Base-by-base conservation (phyloP, 495 filamentous ascomycete genomes). In the Daldinia caldariorum region DNA sequence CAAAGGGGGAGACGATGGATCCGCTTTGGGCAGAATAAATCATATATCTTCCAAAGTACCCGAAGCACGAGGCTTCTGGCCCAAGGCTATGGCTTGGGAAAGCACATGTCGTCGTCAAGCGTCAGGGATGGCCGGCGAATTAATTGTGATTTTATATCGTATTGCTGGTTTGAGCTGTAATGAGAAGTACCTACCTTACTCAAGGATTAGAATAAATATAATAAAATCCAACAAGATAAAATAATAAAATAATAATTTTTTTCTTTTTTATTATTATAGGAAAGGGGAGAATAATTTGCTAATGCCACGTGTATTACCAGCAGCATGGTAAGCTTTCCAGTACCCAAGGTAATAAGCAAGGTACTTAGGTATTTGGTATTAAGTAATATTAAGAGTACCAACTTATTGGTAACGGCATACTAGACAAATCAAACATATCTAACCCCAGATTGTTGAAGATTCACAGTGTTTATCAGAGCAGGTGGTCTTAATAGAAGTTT, bases 81-180 rank as follows among this genome's bases (percentile, higher is more conserved):
- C 67, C 67, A 53, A 18, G 38, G 56, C 61, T 35, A 47, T 61
- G 67, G 67, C 50, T 65, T 70, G 49, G 67, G 67, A 26, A 18
- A 41, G 34, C 18, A 12, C 55, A 58, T 69, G 59, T 69, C 59
- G 59, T 32, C 58, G 58, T 64, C 49, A 26, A 26, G 54, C 67
- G 38, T 69, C 60, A 63, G 50, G 61, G 61, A 58, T 60, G n/a
- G 22, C 10, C 10, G 10, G n/a, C 22, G 50, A 34, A 35, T 53
- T 32, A 7, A 22, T 56, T 26, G 34, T 4, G n/a, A 38, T 14
- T 20, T 56, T 13, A 18, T 14, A 18, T 32, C 32, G 32, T 22
- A 22, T 20, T 29, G 4, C 6, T 2, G 29, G 54, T 6, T 26
- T 41, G 54, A 56, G 13, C 54, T n/a, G 7, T 29, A 53, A 57